Percentiles rank a stretch among this genome's conserved stretches.
phyloP scores from a whole-genome alignment of 495 filamentous ascomycete species.

The Penicillium longicatenatum region DNA sequence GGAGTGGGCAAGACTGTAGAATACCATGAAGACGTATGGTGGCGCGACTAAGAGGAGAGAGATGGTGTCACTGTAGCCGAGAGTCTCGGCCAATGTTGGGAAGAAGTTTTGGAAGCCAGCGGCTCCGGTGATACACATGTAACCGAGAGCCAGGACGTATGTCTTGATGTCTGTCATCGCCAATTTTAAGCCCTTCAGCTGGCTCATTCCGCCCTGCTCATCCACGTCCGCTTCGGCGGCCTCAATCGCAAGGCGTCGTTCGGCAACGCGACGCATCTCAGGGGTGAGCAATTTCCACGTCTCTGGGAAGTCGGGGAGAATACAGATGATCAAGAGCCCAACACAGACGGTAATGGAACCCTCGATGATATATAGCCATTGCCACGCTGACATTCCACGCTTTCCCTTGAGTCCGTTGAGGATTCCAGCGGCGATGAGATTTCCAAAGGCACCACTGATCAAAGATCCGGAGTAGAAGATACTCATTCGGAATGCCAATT shows the following conservation, averaged over 20 bases:
- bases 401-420: constrained; percentile 42
- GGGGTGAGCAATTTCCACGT: constrained; percentile 48
- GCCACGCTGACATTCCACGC: constrained; percentile 49
- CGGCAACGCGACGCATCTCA: constrained; percentile 53
- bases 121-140: constrained; percentile 54
- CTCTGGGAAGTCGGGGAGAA: constrained; percentile 54
- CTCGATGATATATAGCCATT: constrained; percentile 57
- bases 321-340: constrained; percentile 39
- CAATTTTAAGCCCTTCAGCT: constrained; percentile 51
- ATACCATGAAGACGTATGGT: constrained; percentile 58
- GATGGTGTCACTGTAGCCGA: constrained; percentile 42
- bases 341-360: constrained; percentile 45
- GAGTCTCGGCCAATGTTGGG: constrained; percentile 49
- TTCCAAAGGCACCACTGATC: constrained; percentile 64
- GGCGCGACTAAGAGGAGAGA: constrained; percentile 54
- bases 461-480: constrained; percentile 69
- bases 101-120: constrained; percentile 60
- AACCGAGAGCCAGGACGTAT: constrained; percentile 49
- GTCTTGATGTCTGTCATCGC: constrained; percentile 56
- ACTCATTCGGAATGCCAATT: constrained; percentile 59
- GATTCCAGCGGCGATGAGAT: constrained; percentile 61
- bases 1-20: constrained; percentile 48
- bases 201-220: constrained; percentile 48
- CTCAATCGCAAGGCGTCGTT: constrained; percentile 49
- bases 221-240: constrained; percentile 53